Percentiles rank a stretch among this genome's conserved stretches.
Conservation (phyloP, 441 rosid species). For the Macaranga tanarius region DNA sequence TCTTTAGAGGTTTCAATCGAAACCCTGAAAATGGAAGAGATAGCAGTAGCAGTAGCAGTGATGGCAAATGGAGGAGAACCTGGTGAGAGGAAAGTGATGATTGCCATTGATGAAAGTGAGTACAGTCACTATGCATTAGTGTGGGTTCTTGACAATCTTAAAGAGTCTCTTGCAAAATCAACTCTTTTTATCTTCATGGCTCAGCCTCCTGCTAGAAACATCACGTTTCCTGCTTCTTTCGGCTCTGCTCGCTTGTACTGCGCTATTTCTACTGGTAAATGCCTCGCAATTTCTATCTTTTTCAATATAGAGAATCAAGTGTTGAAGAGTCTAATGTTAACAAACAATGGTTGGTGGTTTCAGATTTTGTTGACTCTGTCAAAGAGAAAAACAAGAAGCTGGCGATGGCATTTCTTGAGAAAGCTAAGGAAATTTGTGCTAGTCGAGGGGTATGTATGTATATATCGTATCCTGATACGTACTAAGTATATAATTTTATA, state of each 20-base stretch:
- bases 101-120: slow-evolving; percentile 45
- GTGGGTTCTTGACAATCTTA: slow-evolving; percentile 45
- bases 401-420: slow-evolving; percentile 31
- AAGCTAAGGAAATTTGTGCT: slow-evolving; percentile 41
- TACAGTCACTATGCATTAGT: slow-evolving; percentile 37
- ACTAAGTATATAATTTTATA: background rate
- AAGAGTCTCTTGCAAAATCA: slow-evolving; percentile 27
- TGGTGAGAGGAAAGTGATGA: slow-evolving; percentile 36
- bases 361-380: slow-evolving; percentile 29
- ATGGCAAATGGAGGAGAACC: background rate
- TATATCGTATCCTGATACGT: no score
- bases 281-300: background rate
- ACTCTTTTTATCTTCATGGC: slow-evolving; percentile 42
- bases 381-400: slow-evolving; percentile 34
- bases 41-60: background rate
- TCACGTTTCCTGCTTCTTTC: slow-evolving; percentile 30
- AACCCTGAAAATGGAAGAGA: slow-evolving; percentile 19
- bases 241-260: slow-evolving; percentile 39
- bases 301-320: background rate
- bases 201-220: slow-evolving; percentile 24
- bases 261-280: slow-evolving; percentile 32
- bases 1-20: background rate
- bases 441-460: slow-evolving; percentile 36
- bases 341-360: slow-evolving; percentile 10
- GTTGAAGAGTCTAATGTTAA: background rate